Percentiles rank a stretch among this genome's conserved stretches.
Evolutionary conservation across 1,139 yeast genomes (phyloP).

Genomic region (Trichomonascaceae sp.): DNA sequence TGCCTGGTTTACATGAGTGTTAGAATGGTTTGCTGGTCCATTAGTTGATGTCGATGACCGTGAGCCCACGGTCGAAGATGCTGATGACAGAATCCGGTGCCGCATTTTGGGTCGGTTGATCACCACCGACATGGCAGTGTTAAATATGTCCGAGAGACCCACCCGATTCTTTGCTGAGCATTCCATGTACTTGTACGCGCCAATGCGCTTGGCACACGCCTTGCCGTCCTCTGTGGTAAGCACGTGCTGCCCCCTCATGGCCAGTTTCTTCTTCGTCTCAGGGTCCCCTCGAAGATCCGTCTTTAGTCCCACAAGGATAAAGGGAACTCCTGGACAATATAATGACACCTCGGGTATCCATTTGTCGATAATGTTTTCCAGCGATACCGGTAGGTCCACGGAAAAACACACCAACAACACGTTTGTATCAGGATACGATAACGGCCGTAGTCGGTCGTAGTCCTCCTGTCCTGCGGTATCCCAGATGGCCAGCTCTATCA

Average conservation of each 20-base stretch:
- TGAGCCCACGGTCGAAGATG: too few species aligned
- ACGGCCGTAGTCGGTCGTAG: constrained; percentile 71
- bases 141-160: constrained; percentile 57
- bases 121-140: constrained; percentile 20
- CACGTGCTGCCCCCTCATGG: constrained; percentile 27
- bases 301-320: constrained; percentile 68
- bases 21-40: too few species aligned
- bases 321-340: constrained; percentile 71
- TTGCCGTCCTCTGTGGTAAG: constrained; percentile 34
- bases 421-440: constrained; percentile 75
- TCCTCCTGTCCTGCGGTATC: constrained; percentile 96
- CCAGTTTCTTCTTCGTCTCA: constrained; percentile 17
- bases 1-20: too few species aligned
- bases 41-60: too few species aligned
- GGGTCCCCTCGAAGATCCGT: constrained; percentile 41
- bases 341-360: constrained; percentile 84
- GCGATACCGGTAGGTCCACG: constrained; percentile 47
- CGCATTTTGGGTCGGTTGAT: constrained; percentile 2
- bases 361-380: constrained; percentile 61
- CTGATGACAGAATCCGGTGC: too few species aligned
- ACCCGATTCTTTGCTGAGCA: constrained; percentile 65
- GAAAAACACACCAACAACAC: constrained; percentile 65
- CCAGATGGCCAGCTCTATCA: constrained; percentile 70
- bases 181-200: constrained; percentile 64
- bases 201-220: constrained; percentile 45